A percentile compares a stretch with the other conserved stretches of the same genome.
These are phyloP conservation scores for Camelina neglecta DNA, from an alignment of 345 rosid genomes.

Conservation along the genomic window DNA sequence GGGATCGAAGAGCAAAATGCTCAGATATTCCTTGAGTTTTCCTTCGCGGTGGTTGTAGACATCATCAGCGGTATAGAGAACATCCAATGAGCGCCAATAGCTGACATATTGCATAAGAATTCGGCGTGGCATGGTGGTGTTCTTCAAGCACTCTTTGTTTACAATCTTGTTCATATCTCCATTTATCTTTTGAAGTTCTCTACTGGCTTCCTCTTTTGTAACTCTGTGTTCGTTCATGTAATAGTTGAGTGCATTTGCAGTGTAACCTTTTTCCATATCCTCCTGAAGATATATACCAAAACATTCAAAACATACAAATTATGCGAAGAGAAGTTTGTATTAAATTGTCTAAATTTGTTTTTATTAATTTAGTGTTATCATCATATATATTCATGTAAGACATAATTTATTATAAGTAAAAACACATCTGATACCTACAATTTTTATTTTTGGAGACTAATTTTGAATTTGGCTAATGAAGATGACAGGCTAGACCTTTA, in stretches of 20 bases:
- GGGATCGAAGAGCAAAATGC: neutral
- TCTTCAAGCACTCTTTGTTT: conserved; percentile 8
- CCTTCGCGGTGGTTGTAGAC: neutral
- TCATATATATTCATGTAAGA: no score
- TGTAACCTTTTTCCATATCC: conserved; percentile 40
- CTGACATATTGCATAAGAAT: neutral
- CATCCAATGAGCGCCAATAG: neutral
- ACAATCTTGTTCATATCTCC: conserved; percentile 1
- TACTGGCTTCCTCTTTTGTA: neutral
- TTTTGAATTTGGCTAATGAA: no score
- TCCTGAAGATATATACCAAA: conserved; percentile 29
- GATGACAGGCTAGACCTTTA: no score
- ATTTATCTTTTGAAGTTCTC: neutral
- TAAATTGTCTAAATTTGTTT: no score
- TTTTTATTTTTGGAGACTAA: no score
- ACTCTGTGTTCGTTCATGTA: conserved; percentile 24
- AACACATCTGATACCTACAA: no score
- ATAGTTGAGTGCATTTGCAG: conserved; percentile 25
- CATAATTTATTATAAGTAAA: no score
- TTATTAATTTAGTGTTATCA: no score
- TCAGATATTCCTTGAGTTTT: neutral
- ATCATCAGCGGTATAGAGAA: neutral
- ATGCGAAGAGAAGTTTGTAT: neutral
- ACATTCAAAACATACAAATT: neutral
- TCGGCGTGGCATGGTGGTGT: neutral